Conservation (phyloP, 306 rosid genomes). For the Begonia loranthoides region DNA sequence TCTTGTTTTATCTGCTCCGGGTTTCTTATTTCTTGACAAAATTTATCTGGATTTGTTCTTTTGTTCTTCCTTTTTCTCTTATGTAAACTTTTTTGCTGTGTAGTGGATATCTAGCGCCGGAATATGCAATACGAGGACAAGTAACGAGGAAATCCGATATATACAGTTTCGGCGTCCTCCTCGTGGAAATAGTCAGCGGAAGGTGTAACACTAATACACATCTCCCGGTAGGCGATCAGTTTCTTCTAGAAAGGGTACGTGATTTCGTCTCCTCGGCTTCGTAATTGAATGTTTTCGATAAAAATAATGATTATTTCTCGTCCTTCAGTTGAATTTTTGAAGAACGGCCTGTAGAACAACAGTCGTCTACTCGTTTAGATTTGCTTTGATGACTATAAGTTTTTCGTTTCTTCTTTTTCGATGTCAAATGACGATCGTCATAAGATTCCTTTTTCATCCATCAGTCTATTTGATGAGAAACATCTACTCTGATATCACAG, state of each 20-base stretch:
- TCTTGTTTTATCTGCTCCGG: not conserved
- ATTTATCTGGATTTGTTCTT: constrained; percentile 1
- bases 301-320: too few relatives aligned
- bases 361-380: too few relatives aligned
- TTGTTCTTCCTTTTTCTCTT: not conserved
- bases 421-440: too few relatives aligned
- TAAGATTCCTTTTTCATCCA: too few relatives aligned
- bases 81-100: constrained; percentile 3
- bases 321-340: too few relatives aligned
- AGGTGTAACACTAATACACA: constrained; percentile 62
- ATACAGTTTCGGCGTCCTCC: constrained; percentile 87
- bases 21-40: not conserved
- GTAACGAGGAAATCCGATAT: constrained; percentile 78
- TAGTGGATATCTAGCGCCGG: constrained; percentile 98
- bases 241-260: constrained; percentile 78
- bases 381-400: too few relatives aligned
- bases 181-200: constrained; percentile 77
- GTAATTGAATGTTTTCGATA: too few relatives aligned
- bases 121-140: constrained; percentile 78
- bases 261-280: constrained; percentile 1
- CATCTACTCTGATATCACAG: constrained; percentile 21
- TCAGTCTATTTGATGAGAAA: too few relatives aligned
- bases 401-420: too few relatives aligned
- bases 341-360: too few relatives aligned
- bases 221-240: constrained; percentile 62